Conservation (phyloP, 257 asterid genomes). For the Coffea eugenioides region DNA sequence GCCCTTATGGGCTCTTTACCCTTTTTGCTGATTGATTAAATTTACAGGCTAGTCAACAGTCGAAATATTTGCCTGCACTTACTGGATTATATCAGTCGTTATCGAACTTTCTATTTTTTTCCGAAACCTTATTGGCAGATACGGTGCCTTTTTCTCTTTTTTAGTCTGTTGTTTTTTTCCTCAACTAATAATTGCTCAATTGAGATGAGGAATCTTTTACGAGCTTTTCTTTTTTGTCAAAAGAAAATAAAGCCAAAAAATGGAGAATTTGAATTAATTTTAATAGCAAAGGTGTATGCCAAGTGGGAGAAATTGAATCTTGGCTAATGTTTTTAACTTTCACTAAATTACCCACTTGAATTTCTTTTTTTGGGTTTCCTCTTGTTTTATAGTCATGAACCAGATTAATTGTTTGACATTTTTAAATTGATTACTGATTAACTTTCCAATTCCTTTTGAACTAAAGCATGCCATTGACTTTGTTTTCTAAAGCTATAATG, state of each 20-base stretch:
- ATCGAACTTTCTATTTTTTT: not conserved
- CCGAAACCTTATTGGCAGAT: not conserved
- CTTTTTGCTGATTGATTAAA: not conserved
- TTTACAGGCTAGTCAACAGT: not conserved
- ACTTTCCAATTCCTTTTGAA: not conserved
- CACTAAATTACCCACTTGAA: not conserved
- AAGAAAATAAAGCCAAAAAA: too few relatives aligned
- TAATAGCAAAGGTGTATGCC: not conserved
- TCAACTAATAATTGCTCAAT: not conserved
- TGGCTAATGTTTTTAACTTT: not conserved
- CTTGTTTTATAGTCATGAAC: not conserved
- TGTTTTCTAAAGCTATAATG: not conserved
- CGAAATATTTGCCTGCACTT: not conserved
- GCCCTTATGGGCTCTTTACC: not conserved
- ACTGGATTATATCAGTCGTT: slow-evolving; percentile 3
- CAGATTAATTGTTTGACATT: not conserved
- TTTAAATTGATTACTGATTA: not conserved
- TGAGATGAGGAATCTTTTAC: not conserved
- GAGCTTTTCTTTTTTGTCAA: not conserved
- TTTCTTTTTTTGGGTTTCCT: not conserved
- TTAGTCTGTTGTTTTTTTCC: not conserved
- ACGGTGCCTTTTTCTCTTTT: not conserved
- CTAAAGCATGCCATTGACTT: not conserved
- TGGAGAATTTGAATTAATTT: not conserved
- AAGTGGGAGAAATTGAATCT: not conserved